Evolutionary conservation across 164 flowering plant genomes (phyloP).

Genomic region (Vitis amurensis): DNA sequence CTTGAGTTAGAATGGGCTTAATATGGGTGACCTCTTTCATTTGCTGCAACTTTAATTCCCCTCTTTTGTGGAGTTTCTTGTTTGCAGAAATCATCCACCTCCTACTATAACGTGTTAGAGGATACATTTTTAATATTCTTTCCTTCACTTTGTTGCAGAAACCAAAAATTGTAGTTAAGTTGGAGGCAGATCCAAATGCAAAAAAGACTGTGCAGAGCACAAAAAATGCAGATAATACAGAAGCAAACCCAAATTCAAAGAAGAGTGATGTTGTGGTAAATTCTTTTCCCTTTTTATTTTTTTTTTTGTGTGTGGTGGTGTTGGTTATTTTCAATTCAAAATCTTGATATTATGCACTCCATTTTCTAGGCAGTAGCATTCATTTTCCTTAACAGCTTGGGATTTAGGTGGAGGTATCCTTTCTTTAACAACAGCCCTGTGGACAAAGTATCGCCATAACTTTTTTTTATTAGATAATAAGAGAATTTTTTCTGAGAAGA

Average conservation of each 20-base stretch:
- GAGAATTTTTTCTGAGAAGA: no score
- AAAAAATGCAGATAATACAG: conserved; percentile 40
- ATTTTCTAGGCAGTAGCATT: no score
- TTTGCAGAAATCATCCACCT: neutral
- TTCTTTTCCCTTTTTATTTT: neutral
- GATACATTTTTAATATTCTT: neutral
- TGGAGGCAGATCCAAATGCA: conserved; percentile 36
- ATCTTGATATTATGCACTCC: no score
- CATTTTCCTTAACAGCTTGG: no score
- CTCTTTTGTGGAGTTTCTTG: neutral
- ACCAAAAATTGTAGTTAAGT: conserved; percentile 26
- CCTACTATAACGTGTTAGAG: neutral
- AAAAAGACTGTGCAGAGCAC: conserved; percentile 38
- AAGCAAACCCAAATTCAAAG: conserved; percentile 32
- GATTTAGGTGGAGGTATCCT: no score
- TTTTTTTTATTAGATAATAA: no score
- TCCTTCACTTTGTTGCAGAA: conserved; percentile 30
- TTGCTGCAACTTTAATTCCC: neutral
- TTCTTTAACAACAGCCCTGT: no score
- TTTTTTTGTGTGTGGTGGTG: neutral
- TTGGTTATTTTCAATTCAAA: no score
- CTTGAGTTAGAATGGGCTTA: neutral
- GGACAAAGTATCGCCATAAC: no score
- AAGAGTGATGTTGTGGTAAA: conserved; percentile 51
- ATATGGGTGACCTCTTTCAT: neutral